phyloP scores from a whole-genome alignment of 768 basidiomycete genomes.

The Boletellus ananas region DNA sequence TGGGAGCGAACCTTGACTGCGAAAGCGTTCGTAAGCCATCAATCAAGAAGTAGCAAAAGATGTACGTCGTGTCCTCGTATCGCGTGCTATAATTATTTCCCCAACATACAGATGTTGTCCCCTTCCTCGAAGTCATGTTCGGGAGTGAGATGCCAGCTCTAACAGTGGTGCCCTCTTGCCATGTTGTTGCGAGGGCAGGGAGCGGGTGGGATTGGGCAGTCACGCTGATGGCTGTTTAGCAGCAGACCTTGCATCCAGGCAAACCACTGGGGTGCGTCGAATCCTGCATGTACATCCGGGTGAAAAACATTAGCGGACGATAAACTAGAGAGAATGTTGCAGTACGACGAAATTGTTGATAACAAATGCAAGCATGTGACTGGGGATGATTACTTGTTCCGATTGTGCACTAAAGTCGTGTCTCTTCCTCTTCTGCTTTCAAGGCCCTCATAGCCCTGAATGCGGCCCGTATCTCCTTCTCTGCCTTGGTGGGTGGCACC shows the following conservation, averaged over 20 bases:
- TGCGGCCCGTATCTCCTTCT: slow-evolving; percentile 83
- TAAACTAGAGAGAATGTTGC: slow-evolving; percentile 4
- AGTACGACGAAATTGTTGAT: neutral
- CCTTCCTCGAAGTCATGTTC: slow-evolving; percentile 23
- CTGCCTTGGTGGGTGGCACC: slow-evolving; percentile 87
- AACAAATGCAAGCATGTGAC: slow-evolving; percentile 16
- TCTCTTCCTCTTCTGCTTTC: slow-evolving; percentile 52
- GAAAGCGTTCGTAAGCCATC: slow-evolving; percentile 24
- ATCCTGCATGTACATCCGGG: slow-evolving; percentile 2
- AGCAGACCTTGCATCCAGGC: neutral
- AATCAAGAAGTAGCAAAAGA: slow-evolving; percentile 1
- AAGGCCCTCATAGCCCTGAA: slow-evolving; percentile 77
- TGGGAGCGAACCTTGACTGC: slow-evolving; percentile 18
- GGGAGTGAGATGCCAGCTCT: slow-evolving; percentile 23
- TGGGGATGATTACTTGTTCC: slow-evolving; percentile 5
- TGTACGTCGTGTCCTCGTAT: slow-evolving; percentile 14
- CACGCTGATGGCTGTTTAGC: slow-evolving; percentile 27
- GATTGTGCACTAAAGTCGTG: slow-evolving; percentile 29
- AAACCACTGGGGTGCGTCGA: neutral
- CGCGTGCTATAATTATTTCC: neutral
- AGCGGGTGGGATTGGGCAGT: slow-evolving; percentile 28
- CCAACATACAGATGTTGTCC: slow-evolving; percentile 12
- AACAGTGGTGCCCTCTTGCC: slow-evolving; percentile 21
- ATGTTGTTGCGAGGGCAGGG: slow-evolving; percentile 21
- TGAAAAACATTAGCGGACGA: neutral